A percentile compares a stretch with the other conserved stretches of the same genome.
Evolutionary conservation across 164 flowering plant species (phyloP).

Genomic region (Macadamia integrifolia): DNA sequence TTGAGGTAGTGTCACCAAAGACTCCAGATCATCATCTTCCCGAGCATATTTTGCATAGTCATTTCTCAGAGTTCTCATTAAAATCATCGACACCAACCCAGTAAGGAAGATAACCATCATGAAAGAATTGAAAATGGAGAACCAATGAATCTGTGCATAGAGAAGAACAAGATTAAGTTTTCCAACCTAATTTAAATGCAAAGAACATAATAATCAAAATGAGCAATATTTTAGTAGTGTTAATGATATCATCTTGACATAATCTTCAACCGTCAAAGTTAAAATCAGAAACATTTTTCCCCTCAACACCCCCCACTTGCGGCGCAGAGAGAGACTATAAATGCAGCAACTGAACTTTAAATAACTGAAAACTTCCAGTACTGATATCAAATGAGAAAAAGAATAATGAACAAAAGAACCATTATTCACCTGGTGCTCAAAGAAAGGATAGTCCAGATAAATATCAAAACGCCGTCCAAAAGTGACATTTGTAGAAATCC

Average conservation of each 20-base stretch:
- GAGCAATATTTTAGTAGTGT: not conserved
- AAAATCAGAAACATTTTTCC: not conserved
- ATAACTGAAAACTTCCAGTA: not conserved
- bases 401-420: not conserved
- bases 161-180: too few species aligned
- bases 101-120: constrained; percentile 99
- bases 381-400: not conserved
- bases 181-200: constrained; percentile 1
- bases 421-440: constrained; percentile 87
- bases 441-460: constrained; percentile 94
- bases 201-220: not conserved
- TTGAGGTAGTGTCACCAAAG: constrained; percentile 45
- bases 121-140: constrained; percentile 95
- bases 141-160: constrained; percentile 85
- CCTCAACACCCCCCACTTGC: not conserved
- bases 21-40: constrained; percentile 96
- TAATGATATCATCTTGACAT: not conserved
- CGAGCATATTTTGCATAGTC: constrained; percentile 99
- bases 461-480: constrained; percentile 96
- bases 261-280: not conserved
- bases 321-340: not conserved
- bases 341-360: not conserved
- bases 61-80: constrained; percentile 97
- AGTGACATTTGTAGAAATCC: constrained; percentile 65
- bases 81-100: constrained; percentile 96